Percentiles rank a stretch among this genome's conserved stretches.
Evolutionary conservation across 2,329 filamentous ascomycete genomes (phyloP).

Genomic region (Calonectria pseudoturangicola): DNA sequence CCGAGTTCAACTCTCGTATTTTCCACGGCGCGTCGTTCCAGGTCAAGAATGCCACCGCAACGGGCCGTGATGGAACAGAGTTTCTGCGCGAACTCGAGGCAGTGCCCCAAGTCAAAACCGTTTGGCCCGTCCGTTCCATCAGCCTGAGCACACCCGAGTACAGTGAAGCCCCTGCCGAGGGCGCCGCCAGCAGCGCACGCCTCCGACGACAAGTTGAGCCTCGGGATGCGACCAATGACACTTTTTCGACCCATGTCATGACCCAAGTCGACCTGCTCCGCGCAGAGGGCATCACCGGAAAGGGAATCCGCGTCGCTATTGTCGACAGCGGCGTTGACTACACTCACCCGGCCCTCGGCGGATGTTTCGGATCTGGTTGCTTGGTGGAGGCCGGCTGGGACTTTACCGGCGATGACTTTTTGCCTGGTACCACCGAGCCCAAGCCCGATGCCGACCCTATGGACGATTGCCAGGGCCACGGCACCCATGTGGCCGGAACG

Average conservation of each 20-base stretch:
- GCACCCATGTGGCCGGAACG: constrained; percentile 75
- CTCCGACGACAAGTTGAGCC: not conserved
- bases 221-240: not conserved
- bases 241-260: constrained; percentile 63
- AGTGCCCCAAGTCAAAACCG: not conserved
- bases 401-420: constrained; percentile 68
- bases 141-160: constrained; percentile 19
- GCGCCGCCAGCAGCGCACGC: not conserved
- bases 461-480: constrained; percentile 71
- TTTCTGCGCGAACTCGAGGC: constrained; percentile 21
- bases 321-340: constrained; percentile 76
- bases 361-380: constrained; percentile 75
- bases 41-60: constrained; percentile 5
- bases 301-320: constrained; percentile 69
- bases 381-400: constrained; percentile 73
- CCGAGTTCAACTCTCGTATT: constrained; percentile 22
- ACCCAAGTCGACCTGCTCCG: constrained; percentile 71
- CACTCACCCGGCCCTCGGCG: constrained; percentile 75
- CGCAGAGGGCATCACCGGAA: constrained; percentile 65
- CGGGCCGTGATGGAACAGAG: not conserved
- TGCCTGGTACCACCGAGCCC: constrained; percentile 40
- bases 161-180: not conserved
- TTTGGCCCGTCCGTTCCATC: constrained; percentile 8
- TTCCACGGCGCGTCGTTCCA: constrained; percentile 27
- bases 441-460: constrained; percentile 69